Conservation (phyloP, 2,329 filamentous ascomycete species). For the Ophiostoma sp. region DNA sequence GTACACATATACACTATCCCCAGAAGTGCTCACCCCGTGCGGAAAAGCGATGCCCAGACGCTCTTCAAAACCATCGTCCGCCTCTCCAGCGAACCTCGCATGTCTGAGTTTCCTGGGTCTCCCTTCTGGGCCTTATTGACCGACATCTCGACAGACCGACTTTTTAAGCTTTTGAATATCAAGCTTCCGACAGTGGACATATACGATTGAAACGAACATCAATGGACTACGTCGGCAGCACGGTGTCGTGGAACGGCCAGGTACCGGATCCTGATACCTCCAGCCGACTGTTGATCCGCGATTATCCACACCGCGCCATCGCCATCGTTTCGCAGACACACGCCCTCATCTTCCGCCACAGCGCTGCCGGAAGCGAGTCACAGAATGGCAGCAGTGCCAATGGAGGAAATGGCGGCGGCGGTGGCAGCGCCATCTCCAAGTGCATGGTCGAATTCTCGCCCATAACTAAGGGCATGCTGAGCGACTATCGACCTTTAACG, state of each 20-base stretch:
- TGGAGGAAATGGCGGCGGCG: constrained; percentile 45
- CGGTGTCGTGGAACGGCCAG: constrained; percentile 48
- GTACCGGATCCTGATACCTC: constrained; percentile 57
- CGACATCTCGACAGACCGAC: no score
- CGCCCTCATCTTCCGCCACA: constrained; percentile 82
- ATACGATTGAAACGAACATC: neutral
- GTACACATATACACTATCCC: neutral
- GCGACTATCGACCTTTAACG: constrained; percentile 74
- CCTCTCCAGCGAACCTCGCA: neutral
- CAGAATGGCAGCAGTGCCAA: constrained; percentile 46
- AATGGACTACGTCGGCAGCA: constrained; percentile 50
- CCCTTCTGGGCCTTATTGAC: neutral
- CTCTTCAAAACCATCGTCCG: neutral
- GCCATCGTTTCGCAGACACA: constrained; percentile 78
- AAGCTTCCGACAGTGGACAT: neutral
- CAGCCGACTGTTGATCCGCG: constrained; percentile 79
- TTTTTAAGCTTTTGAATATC: neutral
- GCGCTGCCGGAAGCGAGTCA: constrained; percentile 61
- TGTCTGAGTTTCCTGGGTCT: neutral
- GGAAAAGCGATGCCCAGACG: constrained; percentile 9
- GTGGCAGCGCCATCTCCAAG: constrained; percentile 50
- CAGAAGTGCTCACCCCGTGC: neutral
- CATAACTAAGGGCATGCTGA: constrained; percentile 64
- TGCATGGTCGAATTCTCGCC: constrained; percentile 89
- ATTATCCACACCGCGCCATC: constrained; percentile 83